Percentiles rank a stretch among this genome's conserved stretches.
Conservation (phyloP, 352 stramenopile genomes). For the Phytophthora cajani region DNA sequence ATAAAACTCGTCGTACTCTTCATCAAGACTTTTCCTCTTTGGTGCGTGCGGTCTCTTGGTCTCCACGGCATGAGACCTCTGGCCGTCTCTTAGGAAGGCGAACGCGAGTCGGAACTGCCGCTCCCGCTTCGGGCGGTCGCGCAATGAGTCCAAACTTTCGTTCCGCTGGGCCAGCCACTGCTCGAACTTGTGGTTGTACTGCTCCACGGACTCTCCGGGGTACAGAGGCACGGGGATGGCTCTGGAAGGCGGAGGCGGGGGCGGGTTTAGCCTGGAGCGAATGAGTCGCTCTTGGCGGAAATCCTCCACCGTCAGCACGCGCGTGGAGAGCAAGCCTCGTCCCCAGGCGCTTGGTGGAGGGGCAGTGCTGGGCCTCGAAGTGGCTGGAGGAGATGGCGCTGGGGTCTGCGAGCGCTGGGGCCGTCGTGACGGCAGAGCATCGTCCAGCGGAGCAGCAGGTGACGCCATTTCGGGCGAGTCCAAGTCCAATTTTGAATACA, state of each 20-base stretch:
- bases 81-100: conserved; percentile 3
- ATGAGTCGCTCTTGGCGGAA: conserved; percentile 10
- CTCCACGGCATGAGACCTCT: neutral
- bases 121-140: conserved; percentile 9
- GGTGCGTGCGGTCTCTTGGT: neutral
- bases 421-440: neutral
- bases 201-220: neutral
- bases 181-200: conserved; percentile 2
- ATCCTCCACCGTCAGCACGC: conserved; percentile 2
- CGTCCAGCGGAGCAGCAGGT: neutral
- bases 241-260: neutral
- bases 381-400: neutral
- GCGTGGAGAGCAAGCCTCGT: neutral
- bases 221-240: conserved; percentile 5
- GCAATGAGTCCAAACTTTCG: conserved; percentile 6
- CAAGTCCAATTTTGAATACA: too few relatives aligned
- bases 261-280: neutral
- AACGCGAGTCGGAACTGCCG: conserved; percentile 25
- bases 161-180: neutral
- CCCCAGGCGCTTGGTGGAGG: neutral
- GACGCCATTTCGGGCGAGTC: neutral
- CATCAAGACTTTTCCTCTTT: conserved; percentile 10
- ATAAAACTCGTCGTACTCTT: conserved; percentile 23
- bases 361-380: neutral
- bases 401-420: neutral